Evolutionary conservation across 2,329 filamentous ascomycete genomes (phyloP), one percentile per base, ranked within the genome.

Genomic region (Trichophyton rubrum): DNA sequence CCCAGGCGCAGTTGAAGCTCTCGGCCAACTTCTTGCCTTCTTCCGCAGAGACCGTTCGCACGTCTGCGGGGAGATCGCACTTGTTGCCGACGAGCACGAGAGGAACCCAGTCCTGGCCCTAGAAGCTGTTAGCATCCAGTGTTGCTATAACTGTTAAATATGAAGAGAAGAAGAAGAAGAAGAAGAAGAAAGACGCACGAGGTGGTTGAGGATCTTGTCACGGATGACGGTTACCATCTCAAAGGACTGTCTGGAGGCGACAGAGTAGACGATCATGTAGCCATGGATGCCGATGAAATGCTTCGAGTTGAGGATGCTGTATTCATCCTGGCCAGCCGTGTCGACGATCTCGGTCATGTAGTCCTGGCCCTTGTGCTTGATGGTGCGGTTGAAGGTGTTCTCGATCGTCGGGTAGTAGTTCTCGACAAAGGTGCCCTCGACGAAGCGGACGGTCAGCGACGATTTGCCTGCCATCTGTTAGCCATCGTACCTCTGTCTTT

Each of bases 391-490:
- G 74, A 99, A 99, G 1, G 92, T 97, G 75, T 97, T 99, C 75
- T 99, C 93, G 70, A 99, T 97, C 45, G 93, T 99, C 40, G 93
- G 93, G 74, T 99, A 99, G 77, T 99, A 99, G 75, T 89, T 95
- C 75, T 99, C 93, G 71, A 99, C 92, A 72, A 99, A 99, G 77
- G 96, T 91, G 64, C 90, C 90, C 73, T 99, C 93, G 71, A 96
- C 92, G 71, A 93, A 97, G 72, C 92, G 92, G 56, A 97, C 93
- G 11, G 93, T 95, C 66, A 99, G 85, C 60, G 92, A 97, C 22
- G 90, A 96, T 81, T 99, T 99, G 75, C 93, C 93, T 97, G 69
- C 62, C 63, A 35, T 7, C 51, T 9, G 51, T 55, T 13, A 55
- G 51, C 27, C 27, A 30, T 55, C 20, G 4, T 17, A 15, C 5